These are phyloP conservation scores for Dactylella cylindrospora DNA, from an alignment of 2,329 filamentous ascomycete genomes.

Conservation along the genomic window DNA sequence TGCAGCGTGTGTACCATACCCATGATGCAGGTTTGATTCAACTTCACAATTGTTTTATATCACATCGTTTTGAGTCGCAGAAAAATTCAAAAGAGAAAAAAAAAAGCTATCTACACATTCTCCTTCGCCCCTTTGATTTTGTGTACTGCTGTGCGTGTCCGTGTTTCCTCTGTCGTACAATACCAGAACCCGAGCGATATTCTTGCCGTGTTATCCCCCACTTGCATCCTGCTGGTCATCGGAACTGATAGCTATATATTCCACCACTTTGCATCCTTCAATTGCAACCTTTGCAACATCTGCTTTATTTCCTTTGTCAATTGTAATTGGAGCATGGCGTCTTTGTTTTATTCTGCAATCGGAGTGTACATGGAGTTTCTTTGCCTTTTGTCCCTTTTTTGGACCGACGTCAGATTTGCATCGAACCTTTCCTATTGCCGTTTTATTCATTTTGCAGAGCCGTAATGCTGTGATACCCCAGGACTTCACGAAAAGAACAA, in stretches of 20 bases:
- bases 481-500: no score
- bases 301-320: constrained; percentile 12
- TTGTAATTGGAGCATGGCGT: constrained; percentile 37
- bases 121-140: constrained; percentile 6
- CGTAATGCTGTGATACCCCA: constrained; percentile 41
- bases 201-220: background rate
- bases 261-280: constrained; percentile 8
- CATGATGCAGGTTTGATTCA: constrained; percentile 21
- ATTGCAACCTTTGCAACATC: background rate
- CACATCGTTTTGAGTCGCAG: constrained; percentile 3
- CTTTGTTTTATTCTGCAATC: constrained; percentile 1
- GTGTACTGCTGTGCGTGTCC: constrained; percentile 23
- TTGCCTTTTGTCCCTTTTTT: constrained; percentile 13
- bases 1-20: constrained; percentile 33
- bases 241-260: background rate
- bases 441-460: constrained; percentile 4
- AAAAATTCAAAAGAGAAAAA: background rate
- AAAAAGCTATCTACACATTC: constrained; percentile 17
- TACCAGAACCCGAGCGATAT: constrained; percentile 24
- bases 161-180: constrained; percentile 8
- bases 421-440: no score
- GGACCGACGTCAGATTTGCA: no score
- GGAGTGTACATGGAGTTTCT: constrained; percentile 35
- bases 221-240: background rate
- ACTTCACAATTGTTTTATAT: constrained; percentile 14